A percentile compares a stretch with the other conserved stretches of the same genome.
Evolutionary conservation across 106 monocot species (phyloP).

Genomic region (Xerophyta viscosa): DNA sequence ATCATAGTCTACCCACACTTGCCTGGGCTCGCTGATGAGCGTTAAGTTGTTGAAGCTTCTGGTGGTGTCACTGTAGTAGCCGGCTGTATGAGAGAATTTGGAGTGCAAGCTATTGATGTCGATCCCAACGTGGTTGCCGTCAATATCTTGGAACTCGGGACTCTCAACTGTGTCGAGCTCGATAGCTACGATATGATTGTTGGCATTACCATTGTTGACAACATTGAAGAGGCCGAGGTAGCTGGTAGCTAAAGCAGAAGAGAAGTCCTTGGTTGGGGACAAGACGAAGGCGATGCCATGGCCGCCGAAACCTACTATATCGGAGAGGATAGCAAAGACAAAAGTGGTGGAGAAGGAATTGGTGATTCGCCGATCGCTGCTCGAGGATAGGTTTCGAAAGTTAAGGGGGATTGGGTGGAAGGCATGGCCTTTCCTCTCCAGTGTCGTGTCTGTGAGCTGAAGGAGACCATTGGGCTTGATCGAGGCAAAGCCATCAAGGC

Average conservation of each 20-base stretch:
- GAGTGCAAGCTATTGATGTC: conserved; percentile 1
- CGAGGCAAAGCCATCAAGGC: conserved; percentile 14
- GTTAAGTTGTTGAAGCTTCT: neutral
- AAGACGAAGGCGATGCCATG: conserved; percentile 10
- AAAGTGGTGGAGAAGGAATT: conserved; percentile 13
- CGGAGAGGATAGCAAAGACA: conserved; percentile 6
- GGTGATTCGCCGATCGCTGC: too few relatives aligned
- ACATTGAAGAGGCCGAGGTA: conserved; percentile 13
- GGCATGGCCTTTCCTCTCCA: conserved; percentile 7
- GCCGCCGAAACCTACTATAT: neutral
- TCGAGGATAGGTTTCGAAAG: conserved; percentile 4
- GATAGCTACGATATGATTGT: conserved; percentile 3
- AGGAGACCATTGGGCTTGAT: conserved; percentile 15
- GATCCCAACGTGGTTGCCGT: conserved; percentile 7
- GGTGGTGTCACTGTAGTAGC: neutral
- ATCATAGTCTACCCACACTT: conserved; percentile 26
- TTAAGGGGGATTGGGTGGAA: conserved; percentile 2
- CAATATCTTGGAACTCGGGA: conserved; percentile 7
- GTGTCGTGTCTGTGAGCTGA: conserved; percentile 4
- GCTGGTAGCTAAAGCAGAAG: neutral
- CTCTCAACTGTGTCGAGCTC: conserved; percentile 11
- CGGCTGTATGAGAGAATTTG: neutral
- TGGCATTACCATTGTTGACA: conserved; percentile 1
- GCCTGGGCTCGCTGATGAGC: conserved; percentile 18
- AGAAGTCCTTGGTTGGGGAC: conserved; percentile 8